phyloP scores from a whole-genome alignment of 2,329 filamentous ascomycete genomes.

The Colletotrichum sp. region DNA sequence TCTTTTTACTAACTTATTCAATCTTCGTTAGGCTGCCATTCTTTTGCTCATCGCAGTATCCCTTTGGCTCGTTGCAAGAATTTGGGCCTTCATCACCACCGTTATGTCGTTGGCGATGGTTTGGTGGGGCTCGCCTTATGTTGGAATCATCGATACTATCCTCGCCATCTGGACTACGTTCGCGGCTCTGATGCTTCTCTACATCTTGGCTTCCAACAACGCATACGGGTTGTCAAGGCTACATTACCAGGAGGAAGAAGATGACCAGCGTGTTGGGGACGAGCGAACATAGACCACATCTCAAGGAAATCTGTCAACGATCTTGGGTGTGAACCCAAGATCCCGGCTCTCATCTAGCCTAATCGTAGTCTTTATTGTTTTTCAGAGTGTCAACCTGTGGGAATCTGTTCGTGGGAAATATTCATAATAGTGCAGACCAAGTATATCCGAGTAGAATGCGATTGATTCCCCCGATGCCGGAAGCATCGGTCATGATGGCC shows the following conservation, averaged over 20 bases:
- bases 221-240: conserved; percentile 30
- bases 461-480: too few relatives aligned
- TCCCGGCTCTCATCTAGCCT: accelerated
- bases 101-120: background rate
- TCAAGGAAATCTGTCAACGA: accelerated
- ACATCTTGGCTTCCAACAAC: conserved; percentile 28
- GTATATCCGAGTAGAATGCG: too few relatives aligned
- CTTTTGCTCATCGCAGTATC: conserved; percentile 26
- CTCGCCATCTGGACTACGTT: conserved; percentile 29
- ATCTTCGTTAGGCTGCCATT: conserved; percentile 20
- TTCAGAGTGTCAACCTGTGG: accelerated
- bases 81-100: conserved; percentile 24
- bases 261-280: background rate
- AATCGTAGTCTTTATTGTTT: background rate
- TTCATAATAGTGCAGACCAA: too few relatives aligned
- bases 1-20: background rate
- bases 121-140: background rate
- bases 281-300: background rate
- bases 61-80: conserved; percentile 28
- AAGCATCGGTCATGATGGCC: too few relatives aligned
- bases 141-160: conserved; percentile 26
- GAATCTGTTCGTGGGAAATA: too few relatives aligned
- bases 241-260: background rate
- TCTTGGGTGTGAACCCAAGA: too few relatives aligned
- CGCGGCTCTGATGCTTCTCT: conserved; percentile 26